These are phyloP conservation scores for Chalciporus piperatus DNA, from an alignment of 768 basidiomycete genomes.

Conservation along the genomic window DNA sequence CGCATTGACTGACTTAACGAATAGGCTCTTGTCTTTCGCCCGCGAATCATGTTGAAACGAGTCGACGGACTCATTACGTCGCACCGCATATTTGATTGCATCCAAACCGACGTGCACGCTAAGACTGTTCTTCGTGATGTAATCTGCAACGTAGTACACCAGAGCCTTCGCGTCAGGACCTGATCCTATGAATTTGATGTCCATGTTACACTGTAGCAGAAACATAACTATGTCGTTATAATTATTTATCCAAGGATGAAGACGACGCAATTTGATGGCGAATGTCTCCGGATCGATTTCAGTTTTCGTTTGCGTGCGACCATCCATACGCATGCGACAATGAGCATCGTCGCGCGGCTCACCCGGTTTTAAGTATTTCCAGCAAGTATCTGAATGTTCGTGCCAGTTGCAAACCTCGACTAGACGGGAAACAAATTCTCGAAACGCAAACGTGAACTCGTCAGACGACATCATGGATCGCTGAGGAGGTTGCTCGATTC, in stretches of 20 bases:
- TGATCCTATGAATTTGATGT: conserved; percentile 32
- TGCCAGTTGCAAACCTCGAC: too few species aligned
- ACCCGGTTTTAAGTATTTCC: too few species aligned
- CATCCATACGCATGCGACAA: neutral
- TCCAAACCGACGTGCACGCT: neutral
- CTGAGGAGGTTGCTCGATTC: too few species aligned
- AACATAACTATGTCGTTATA: conserved; percentile 13
- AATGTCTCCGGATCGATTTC: conserved; percentile 6
- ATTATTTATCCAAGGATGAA: conserved; percentile 12
- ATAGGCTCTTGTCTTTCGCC: neutral
- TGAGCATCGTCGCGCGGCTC: neutral
- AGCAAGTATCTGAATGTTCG: too few species aligned
- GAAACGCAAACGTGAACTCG: too few species aligned
- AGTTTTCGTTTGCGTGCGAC: rapidly evolving
- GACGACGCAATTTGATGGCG: conserved; percentile 3
- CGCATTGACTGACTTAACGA: conserved; percentile 11
- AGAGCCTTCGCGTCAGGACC: conserved; percentile 29
- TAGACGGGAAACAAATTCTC: too few species aligned
- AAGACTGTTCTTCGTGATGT: conserved; percentile 30
- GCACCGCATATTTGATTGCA: neutral
- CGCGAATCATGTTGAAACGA: too few species aligned
- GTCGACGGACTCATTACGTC: too few species aligned
- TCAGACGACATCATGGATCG: too few species aligned
- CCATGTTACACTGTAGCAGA: conserved; percentile 26
- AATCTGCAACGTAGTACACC: conserved; percentile 35